Conservation (phyloP, 768 basidiomycete genomes). For the Omphalotus guepiniiformis region DNA sequence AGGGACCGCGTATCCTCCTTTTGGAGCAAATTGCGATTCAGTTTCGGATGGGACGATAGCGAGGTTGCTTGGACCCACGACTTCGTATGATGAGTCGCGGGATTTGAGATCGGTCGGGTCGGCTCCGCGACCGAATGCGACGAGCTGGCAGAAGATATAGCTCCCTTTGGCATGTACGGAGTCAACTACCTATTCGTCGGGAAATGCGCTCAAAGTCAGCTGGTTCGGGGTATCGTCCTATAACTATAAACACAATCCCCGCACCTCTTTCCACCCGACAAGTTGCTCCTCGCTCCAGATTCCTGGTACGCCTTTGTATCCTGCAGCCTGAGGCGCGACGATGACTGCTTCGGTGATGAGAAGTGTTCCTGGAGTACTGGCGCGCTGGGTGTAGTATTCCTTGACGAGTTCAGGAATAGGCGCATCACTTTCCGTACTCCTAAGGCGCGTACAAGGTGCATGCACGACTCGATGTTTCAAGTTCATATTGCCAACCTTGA, state of each 20-base stretch:
- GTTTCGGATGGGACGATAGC: conserved; percentile 14
- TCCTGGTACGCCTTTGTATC: conserved; percentile 38
- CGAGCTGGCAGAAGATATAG: conserved; percentile 38
- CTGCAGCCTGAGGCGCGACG: conserved; percentile 27
- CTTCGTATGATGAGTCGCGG: background rate
- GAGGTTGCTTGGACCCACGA: conserved; percentile 13
- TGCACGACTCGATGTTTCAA: conserved; percentile 33
- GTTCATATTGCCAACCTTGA: conserved; percentile 22
- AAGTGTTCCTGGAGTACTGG: conserved; percentile 33
- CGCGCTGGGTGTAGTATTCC: conserved; percentile 35
- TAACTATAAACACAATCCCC: background rate
- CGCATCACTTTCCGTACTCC: conserved; percentile 20
- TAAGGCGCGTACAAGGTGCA: conserved; percentile 31
- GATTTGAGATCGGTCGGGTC: background rate
- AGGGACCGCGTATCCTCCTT: conserved; percentile 12
- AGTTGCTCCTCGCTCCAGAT: conserved; percentile 50
- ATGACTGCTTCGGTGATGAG: conserved; percentile 44
- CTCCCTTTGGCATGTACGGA: conserved; percentile 38
- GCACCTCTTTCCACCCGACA: conserved; percentile 45
- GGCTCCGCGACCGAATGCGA: conserved; percentile 36
- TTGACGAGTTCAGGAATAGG: conserved; percentile 25
- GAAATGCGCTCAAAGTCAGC: background rate
- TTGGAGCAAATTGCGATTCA: conserved; percentile 4
- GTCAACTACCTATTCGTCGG: conserved; percentile 33
- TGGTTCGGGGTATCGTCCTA: background rate